These are phyloP conservation scores for Pontederia paniculata DNA, from an alignment of 176 grass and related monocot genomes.

Conservation along the genomic window DNA sequence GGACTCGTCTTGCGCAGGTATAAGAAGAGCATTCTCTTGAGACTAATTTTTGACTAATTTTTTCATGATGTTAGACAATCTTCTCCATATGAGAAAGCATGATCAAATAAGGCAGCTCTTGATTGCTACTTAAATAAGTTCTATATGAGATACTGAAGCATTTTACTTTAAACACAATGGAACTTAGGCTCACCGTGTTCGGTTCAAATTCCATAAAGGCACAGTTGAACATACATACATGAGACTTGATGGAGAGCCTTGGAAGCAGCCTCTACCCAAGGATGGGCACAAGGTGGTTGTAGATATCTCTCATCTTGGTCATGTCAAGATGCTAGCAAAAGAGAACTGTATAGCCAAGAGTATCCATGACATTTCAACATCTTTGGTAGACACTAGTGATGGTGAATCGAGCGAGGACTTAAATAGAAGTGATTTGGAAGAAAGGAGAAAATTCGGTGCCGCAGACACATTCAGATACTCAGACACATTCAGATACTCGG, in stretches of 20 bases:
- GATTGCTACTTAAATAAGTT: too few species aligned
- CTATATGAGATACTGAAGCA: background rate
- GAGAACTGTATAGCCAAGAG: slow-evolving; percentile 56
- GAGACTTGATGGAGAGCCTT: slow-evolving; percentile 96
- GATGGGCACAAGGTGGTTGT: slow-evolving; percentile 63
- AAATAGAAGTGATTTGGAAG: background rate
- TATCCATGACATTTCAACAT: slow-evolving; percentile 18
- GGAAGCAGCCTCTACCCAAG: slow-evolving; percentile 77
- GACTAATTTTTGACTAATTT: background rate
- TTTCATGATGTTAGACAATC: background rate
- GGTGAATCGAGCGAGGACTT: slow-evolving; percentile 5
- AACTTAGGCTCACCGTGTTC: slow-evolving; percentile 54
- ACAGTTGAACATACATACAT: slow-evolving; percentile 61
- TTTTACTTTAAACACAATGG: background rate
- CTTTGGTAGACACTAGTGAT: background rate
- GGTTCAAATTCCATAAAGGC: slow-evolving; percentile 62
- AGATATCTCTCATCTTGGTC: slow-evolving; percentile 70
- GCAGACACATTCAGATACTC: slow-evolving; percentile 15
- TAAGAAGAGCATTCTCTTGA: background rate
- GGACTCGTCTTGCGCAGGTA: slow-evolving; percentile 94
- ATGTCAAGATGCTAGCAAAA: slow-evolving; percentile 73
- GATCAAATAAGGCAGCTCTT: too few species aligned
- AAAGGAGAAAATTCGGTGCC: slow-evolving; percentile 13
- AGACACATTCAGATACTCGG: slow-evolving; percentile 12
- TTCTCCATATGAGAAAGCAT: too few species aligned